Conservation (phyloP, 129 eudicot genomes). For the Oenanthe sinensis region DNA sequence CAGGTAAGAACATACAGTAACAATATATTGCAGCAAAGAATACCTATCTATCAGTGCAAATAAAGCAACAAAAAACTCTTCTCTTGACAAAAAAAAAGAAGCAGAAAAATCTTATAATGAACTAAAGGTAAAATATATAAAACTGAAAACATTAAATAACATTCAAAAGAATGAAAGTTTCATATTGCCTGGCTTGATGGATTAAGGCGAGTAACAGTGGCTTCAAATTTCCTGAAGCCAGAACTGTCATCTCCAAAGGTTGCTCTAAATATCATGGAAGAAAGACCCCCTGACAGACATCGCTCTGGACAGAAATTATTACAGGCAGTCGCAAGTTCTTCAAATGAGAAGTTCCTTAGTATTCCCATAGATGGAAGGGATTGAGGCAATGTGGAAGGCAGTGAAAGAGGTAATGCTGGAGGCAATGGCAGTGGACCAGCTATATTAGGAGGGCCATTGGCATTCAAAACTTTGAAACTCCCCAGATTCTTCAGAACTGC, state of each 20-base stretch:
- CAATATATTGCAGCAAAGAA: too few relatives aligned
- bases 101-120: neutral
- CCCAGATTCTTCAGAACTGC: slow-evolving; percentile 36
- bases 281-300: slow-evolving; percentile 71
- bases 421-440: slow-evolving; percentile 76
- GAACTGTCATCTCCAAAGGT: slow-evolving; percentile 61
- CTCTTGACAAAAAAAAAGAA: too few relatives aligned
- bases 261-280: slow-evolving; percentile 72
- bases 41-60: neutral
- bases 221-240: slow-evolving; percentile 55
- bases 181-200: slow-evolving; percentile 62
- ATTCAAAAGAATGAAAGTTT: neutral
- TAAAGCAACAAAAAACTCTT: too few relatives aligned
- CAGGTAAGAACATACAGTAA: neutral
- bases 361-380: slow-evolving; percentile 34
- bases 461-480: slow-evolving; percentile 50
- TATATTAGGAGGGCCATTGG: slow-evolving; percentile 51
- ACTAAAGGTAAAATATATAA: neutral
- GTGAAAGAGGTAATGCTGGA: slow-evolving; percentile 27
- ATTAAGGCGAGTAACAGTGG: slow-evolving; percentile 77
- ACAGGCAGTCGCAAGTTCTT: slow-evolving; percentile 81
- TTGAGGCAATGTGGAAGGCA: slow-evolving; percentile 32
- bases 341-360: slow-evolving; percentile 54
- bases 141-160: neutral
- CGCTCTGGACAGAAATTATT: slow-evolving; percentile 69